Conservation (phyloP, 2,329 filamentous ascomycete genomes). For the Hypoxylon sp. region DNA sequence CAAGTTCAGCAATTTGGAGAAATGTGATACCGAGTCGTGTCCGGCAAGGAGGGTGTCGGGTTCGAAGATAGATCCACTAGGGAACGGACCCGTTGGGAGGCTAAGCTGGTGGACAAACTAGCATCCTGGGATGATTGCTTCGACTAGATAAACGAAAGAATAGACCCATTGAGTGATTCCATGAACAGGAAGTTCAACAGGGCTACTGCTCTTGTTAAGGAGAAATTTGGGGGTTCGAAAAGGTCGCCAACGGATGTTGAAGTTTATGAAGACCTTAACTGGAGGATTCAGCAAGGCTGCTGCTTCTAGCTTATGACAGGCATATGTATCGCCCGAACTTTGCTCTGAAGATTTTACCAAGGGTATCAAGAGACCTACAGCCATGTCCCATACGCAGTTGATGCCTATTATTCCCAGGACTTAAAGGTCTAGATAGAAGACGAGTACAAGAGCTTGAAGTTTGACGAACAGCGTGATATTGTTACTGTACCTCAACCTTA, state of each 20-base stretch:
- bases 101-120: background rate
- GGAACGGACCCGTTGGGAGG: background rate
- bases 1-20: background rate
- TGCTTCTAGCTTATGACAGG: too few species aligned
- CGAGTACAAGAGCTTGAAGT: too few species aligned
- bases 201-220: background rate
- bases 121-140: background rate
- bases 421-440: too few species aligned
- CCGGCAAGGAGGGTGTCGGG: background rate
- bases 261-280: constrained; percentile 19
- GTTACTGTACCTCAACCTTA: too few species aligned
- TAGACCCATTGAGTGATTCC: constrained; percentile 1
- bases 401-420: too few species aligned
- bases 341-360: too few species aligned
- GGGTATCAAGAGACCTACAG: too few species aligned
- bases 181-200: background rate
- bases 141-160: background rate
- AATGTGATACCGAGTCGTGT: background rate
- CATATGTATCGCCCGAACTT: too few species aligned
- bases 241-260: constrained; percentile 6
- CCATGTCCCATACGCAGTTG: too few species aligned
- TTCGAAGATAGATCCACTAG: background rate
- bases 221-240: background rate
- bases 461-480: too few species aligned
- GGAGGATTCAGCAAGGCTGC: background rate